Evolutionary conservation across 2,329 filamentous ascomycete genomes (phyloP), one percentile per base, ranked within the genome.

Genomic region (Sclerotinia nivalis): DNA sequence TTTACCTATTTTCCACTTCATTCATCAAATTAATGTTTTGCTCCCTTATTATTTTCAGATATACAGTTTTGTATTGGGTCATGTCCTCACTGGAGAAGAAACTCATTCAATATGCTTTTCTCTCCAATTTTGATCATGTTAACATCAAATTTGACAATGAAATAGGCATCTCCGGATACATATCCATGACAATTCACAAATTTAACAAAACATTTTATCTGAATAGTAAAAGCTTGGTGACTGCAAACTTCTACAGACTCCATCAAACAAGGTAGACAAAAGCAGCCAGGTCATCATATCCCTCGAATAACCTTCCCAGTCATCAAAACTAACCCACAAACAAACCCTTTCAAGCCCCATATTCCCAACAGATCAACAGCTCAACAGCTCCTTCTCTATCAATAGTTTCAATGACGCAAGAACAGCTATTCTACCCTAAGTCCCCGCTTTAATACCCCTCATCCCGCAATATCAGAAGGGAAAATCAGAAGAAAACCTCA

Each of bases 381-480:
- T 54, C 47, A 52, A 28, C 61, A 28, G 61, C 34, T 65, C 61
- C 47, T 65, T 65, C 61, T 65, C 34, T 22, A 52, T 52, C 47
- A 28, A 47, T 9, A 31, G 4, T 52, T 15, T 5, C 15, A 52
- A 65, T 65, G 61, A 40, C 47, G 31, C 31, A 65, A 22, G n/a
- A 52, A 28, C 61, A 65, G 34, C 31, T 20, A 25, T 28, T 65
- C 28, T 37, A 43, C 28, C 34, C 10, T 20, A 18, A 65, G 18
- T 40, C n/a, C 47, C 61, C 61, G n/a, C 61, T 65, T 31, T 52
- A 28, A 28, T 65, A 65, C 47, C 47, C 61, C 61, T 65, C 61
- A 65, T 28, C 18, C 61, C n/a, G 34, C 47, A 22, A 28, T 40
- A 13, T 52, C 5, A 52, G 22, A 15, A 40, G 47, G 10, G 5